These are phyloP conservation scores for Musa balbisiana DNA, from an alignment of 202 grass and related monocot species.

Conservation along the genomic window DNA sequence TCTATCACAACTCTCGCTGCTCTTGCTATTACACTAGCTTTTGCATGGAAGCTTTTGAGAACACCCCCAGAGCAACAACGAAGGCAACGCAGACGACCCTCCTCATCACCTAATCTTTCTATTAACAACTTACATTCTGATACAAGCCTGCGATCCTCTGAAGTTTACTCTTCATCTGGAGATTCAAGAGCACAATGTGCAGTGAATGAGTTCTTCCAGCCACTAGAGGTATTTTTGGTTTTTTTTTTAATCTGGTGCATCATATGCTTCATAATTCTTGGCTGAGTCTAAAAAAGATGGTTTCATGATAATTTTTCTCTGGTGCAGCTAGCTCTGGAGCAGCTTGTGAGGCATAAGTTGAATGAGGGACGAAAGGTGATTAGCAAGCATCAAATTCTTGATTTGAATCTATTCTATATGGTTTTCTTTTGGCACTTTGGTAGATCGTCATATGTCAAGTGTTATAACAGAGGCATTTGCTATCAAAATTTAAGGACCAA, in stretches of 20 bases:
- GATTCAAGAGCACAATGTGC: slow-evolving; percentile 83
- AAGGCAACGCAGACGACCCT: slow-evolving; percentile 53
- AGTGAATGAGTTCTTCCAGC: slow-evolving; percentile 89
- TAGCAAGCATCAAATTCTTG: slow-evolving; percentile 13
- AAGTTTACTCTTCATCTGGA: slow-evolving; percentile 70
- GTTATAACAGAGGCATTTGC: background rate
- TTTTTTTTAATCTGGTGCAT: slow-evolving; percentile 8
- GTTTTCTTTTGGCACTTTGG: background rate
- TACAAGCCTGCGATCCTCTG: slow-evolving; percentile 33
- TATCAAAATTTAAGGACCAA: background rate
- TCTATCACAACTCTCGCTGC: slow-evolving; percentile 82
- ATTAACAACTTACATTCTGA: slow-evolving; percentile 43
- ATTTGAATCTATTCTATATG: slow-evolving; percentile 8
- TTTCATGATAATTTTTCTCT: slow-evolving; percentile 31
- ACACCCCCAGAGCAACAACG: slow-evolving; percentile 59
- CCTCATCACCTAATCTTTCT: slow-evolving; percentile 46
- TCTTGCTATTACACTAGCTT: slow-evolving; percentile 65
- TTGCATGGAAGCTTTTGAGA: slow-evolving; percentile 93
- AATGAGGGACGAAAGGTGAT: slow-evolving; percentile 80
- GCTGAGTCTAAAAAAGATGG: background rate
- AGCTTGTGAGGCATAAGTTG: slow-evolving; percentile 96
- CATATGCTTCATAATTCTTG: slow-evolving; percentile 9
- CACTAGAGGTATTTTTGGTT: slow-evolving; percentile 55
- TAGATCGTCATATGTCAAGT: background rate
- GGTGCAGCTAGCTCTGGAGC: slow-evolving; percentile 79